These are phyloP conservation scores for Chenopodium suecicum DNA, from an alignment of 148 eudicot genomes.

Conservation along the genomic window DNA sequence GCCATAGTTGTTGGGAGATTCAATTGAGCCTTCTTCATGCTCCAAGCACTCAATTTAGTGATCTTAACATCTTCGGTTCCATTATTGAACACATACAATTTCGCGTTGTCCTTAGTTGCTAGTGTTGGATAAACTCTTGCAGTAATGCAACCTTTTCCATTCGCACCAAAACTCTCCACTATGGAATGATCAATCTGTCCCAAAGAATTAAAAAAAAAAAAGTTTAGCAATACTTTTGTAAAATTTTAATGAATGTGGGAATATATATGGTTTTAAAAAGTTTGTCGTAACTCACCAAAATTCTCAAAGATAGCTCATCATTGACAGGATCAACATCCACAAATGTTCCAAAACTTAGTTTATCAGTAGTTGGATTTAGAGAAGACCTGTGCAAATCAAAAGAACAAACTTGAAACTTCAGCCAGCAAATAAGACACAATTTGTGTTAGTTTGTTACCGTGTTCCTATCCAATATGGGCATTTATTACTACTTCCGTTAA, in stretches of 20 bases:
- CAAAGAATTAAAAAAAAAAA: not conserved
- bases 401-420: not conserved
- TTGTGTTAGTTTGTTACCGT: no score
- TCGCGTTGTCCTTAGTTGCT: slow-evolving; percentile 43
- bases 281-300: slow-evolving; percentile 21
- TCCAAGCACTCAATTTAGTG: slow-evolving; percentile 52
- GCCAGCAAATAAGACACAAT: not conserved
- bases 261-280: not conserved
- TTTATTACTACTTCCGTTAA: no score
- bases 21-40: slow-evolving; percentile 49
- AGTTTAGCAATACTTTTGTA: not conserved
- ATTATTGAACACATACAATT: slow-evolving; percentile 57
- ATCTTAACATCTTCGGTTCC: slow-evolving; percentile 43
- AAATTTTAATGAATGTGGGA: not conserved
- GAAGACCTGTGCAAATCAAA: slow-evolving; percentile 35
- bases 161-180: slow-evolving; percentile 61
- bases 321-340: slow-evolving; percentile 50
- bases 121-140: slow-evolving; percentile 62
- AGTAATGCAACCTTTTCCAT: slow-evolving; percentile 59
- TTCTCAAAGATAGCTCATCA: slow-evolving; percentile 39
- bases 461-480: no score
- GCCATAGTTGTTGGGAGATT: slow-evolving; percentile 8
- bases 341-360: slow-evolving; percentile 50
- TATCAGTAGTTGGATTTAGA: slow-evolving; percentile 39
- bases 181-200: slow-evolving; percentile 65